Conservation (phyloP, 441 rosid species). For the Geranium incanum region DNA sequence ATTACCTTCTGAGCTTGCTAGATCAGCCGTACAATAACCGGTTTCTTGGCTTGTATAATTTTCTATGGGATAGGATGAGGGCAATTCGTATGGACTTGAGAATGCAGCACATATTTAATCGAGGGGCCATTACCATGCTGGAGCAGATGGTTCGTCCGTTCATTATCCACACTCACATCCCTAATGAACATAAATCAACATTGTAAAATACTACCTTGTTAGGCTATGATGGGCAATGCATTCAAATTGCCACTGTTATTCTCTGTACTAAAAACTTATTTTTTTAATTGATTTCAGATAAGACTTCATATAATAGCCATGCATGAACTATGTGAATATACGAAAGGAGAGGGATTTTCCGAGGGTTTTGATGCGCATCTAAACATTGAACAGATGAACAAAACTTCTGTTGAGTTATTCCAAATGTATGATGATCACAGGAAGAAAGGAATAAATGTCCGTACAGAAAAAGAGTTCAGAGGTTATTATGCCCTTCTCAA, state of each 20-base stretch:
- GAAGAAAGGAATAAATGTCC: constrained; percentile 68
- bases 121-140: constrained; percentile 72
- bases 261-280: constrained; percentile 22
- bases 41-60: constrained; percentile 83
- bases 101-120: constrained; percentile 91
- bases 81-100: constrained; percentile 92
- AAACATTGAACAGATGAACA: constrained; percentile 98
- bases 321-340: constrained; percentile 92
- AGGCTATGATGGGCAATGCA: constrained; percentile 1
- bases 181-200: constrained; percentile 4
- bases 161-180: constrained; percentile 15
- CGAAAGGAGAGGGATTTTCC: constrained; percentile 92
- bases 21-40: constrained; percentile 72
- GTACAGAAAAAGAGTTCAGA: constrained; percentile 87
- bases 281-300: constrained; percentile 50
- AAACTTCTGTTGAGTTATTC: constrained; percentile 90
- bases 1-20: constrained; percentile 69
- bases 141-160: constrained; percentile 82
- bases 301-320: constrained; percentile 92
- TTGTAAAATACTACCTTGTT: neutral
- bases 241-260: constrained; percentile 7
- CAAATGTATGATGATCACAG: constrained; percentile 98
- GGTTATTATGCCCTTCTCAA: constrained; percentile 99
- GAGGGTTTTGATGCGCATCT: constrained; percentile 99
- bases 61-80: constrained; percentile 99